These are phyloP conservation scores for Hypoxylon perforatum DNA, from an alignment of 495 filamentous ascomycete species.

Conservation along the genomic window DNA sequence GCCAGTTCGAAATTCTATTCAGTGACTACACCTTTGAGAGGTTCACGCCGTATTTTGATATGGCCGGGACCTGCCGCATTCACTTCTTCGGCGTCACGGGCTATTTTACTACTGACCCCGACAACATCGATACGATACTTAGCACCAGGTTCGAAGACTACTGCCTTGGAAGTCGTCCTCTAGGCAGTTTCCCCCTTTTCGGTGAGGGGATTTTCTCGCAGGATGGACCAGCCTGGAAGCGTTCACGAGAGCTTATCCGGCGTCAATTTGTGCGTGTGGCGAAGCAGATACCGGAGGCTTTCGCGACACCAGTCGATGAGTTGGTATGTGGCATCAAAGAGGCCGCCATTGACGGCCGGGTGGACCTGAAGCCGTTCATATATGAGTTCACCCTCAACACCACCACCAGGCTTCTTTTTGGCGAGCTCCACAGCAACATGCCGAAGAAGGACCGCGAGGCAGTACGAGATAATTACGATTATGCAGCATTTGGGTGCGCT, in stretches of 20 bases:
- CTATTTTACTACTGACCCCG: slow-evolving; percentile 52
- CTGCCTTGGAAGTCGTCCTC: slow-evolving; percentile 49
- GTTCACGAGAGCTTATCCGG: slow-evolving; percentile 65
- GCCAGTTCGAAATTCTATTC: slow-evolving; percentile 37
- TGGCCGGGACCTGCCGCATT: slow-evolving; percentile 22
- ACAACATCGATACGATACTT: slow-evolving; percentile 56
- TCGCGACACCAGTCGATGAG: slow-evolving; percentile 54
- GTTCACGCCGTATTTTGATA: slow-evolving; percentile 17
- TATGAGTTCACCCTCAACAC: slow-evolving; percentile 61
- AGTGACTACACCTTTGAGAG: slow-evolving; percentile 27
- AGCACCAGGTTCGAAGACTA: slow-evolving; percentile 52
- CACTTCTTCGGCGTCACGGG: slow-evolving; percentile 42
- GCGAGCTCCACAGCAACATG: slow-evolving; percentile 50
- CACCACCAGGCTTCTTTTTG: slow-evolving; percentile 60
- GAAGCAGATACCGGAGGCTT: slow-evolving; percentile 32
- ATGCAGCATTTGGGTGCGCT: slow-evolving; percentile 37
- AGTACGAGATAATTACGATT: slow-evolving; percentile 43
- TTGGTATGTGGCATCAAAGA: slow-evolving; percentile 47
- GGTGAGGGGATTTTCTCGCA: slow-evolving; percentile 68
- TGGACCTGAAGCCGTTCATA: slow-evolving; percentile 63
- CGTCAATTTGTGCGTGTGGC: slow-evolving; percentile 60
- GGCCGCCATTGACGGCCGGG: slow-evolving; percentile 25
- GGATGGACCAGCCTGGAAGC: slow-evolving; percentile 63
- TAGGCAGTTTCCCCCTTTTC: slow-evolving; percentile 52
- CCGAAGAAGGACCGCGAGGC: slow-evolving; percentile 33